phyloP scores from a whole-genome alignment of 2,329 filamentous ascomycete species.

The Pleoardoris graminearum region DNA sequence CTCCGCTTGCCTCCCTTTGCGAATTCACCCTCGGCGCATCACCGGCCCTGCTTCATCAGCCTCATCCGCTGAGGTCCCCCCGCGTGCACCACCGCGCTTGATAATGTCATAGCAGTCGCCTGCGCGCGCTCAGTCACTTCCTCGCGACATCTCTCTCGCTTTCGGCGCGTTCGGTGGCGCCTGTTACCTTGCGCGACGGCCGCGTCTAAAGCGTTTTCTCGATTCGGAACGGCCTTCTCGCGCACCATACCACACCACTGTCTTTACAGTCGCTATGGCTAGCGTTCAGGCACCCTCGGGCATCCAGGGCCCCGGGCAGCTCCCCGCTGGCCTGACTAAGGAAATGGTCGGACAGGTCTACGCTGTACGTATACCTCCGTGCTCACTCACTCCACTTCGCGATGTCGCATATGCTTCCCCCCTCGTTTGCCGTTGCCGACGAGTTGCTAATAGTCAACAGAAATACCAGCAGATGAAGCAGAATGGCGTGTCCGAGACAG shows the following conservation, averaged over 20 bases:
- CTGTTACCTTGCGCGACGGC: slow-evolving; percentile 21
- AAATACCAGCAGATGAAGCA: slow-evolving; percentile 90
- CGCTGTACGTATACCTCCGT: slow-evolving; percentile 54
- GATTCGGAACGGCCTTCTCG: slow-evolving; percentile 16
- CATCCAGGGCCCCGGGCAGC: slow-evolving; percentile 65
- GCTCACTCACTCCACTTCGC: slow-evolving; percentile 2
- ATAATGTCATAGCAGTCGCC: slow-evolving; percentile 42
- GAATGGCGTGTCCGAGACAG: slow-evolving; percentile 74
- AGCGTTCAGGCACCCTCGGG: slow-evolving; percentile 74
- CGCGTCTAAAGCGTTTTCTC: slow-evolving; percentile 21
- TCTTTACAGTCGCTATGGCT: slow-evolving; percentile 62
- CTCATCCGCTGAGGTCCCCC: slow-evolving; percentile 28
- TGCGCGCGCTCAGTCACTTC: slow-evolving; percentile 26
- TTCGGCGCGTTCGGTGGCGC: slow-evolving; percentile 25
- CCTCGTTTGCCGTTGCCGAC: not conserved
- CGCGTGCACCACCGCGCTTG: slow-evolving; percentile 33
- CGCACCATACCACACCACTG: slow-evolving; percentile 20
- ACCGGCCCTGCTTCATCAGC: slow-evolving; percentile 39
- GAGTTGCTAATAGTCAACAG: slow-evolving; percentile 56
- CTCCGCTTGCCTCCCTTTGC: slow-evolving; percentile 35
- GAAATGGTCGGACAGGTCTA: slow-evolving; percentile 78
- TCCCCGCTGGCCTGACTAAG: slow-evolving; percentile 71
- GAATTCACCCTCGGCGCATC: slow-evolving; percentile 37
- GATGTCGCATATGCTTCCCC: slow-evolving; percentile 12
- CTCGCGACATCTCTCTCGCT: slow-evolving; percentile 30